Conservation (phyloP, 176 grass and related monocot genomes). For the Ensete glaucum region DNA sequence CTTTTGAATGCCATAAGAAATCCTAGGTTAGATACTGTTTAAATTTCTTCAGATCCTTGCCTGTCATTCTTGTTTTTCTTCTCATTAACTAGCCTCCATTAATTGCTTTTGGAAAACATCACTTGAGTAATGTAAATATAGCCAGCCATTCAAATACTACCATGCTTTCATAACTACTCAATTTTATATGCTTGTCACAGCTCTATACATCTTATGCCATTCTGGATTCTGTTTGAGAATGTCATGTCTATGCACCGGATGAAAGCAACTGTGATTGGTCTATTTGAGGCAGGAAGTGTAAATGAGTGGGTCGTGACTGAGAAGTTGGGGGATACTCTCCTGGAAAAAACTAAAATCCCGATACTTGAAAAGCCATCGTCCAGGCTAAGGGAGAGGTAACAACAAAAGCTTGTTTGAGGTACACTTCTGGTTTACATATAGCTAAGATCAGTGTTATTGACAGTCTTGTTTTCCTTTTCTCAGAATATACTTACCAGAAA, state of each 20-base stretch:
- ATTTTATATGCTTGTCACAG: constrained; percentile 24
- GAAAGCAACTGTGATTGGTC: constrained; percentile 71
- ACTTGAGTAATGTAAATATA: too few relatives aligned
- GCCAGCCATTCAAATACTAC: too few relatives aligned
- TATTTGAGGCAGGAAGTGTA: constrained; percentile 63
- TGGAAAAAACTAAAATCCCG: constrained; percentile 28
- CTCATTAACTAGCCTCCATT: not conserved
- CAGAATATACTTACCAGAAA: constrained; percentile 61
- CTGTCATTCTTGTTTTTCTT: not conserved
- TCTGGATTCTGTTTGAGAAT: constrained; percentile 97
- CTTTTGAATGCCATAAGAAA: constrained; percentile 68
- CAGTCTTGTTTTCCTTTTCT: not conserved
- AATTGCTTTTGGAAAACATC: not conserved
- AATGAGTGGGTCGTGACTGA: constrained; percentile 95
- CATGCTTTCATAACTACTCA: not conserved
- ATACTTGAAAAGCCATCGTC: constrained; percentile 54
- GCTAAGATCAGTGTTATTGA: not conserved
- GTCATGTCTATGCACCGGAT: constrained; percentile 96
- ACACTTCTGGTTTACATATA: not conserved
- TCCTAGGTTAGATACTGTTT: constrained; percentile 44
- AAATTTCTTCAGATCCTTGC: not conserved
- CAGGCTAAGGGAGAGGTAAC: constrained; percentile 57
- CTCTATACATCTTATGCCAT: constrained; percentile 72
- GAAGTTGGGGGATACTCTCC: constrained; percentile 53
- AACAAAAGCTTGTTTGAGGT: not conserved